Base-by-base conservation (phyloP, 2,329 filamentous ascomycete species). In the Aspergillus persii region DNA sequence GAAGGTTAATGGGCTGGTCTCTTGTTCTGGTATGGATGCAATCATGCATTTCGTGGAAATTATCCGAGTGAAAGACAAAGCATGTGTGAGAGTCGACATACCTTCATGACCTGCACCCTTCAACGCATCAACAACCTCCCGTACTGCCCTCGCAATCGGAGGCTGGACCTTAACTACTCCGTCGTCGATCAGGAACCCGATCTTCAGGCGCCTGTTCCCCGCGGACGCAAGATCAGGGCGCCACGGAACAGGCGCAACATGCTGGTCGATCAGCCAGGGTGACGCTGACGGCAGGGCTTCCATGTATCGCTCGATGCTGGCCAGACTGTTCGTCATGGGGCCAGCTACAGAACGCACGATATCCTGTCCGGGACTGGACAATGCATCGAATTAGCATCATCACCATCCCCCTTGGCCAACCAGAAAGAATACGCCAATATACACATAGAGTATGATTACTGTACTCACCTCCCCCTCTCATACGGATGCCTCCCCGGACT, bases 131-230 rank as follows among this genome's bases (percentile, higher is more conserved):
- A 77, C 78, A 0, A 83, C 74, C 5, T 77, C 70, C 2, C 74
- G 70, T 53, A 90, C 68, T 0, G 85, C 86, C 30, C 86, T 75
- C 1, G 74, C 72, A 18, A 88, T 77, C 0, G 85, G 85, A 0
- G 86, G 86, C 58, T 86, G 85, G 0, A 84, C 84, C 61, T 78
- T 80, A 0, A 87, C 83, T 6, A 87, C 77, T 0, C 81, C 83
- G 60, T 88, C 85, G 69, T 84, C 79, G 77, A 81, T 83, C 30
- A 87, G 73, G 1, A 88, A 77, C 0, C 81, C 87, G 4, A 90
- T 75, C 64, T 83, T 86, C 7, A 89, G 72, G 64, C 84, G 87
- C 36, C 73, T 69, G 7, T 69, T 44, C 9, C 63, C 61, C 0
- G 60, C 49, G 2, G 39, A 50, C 3, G 67, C 66, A 4, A 67